Evolutionary conservation across 352 stramenopile genomes (phyloP).

Genomic region (Phytopythium chamaehyphon): DNA sequence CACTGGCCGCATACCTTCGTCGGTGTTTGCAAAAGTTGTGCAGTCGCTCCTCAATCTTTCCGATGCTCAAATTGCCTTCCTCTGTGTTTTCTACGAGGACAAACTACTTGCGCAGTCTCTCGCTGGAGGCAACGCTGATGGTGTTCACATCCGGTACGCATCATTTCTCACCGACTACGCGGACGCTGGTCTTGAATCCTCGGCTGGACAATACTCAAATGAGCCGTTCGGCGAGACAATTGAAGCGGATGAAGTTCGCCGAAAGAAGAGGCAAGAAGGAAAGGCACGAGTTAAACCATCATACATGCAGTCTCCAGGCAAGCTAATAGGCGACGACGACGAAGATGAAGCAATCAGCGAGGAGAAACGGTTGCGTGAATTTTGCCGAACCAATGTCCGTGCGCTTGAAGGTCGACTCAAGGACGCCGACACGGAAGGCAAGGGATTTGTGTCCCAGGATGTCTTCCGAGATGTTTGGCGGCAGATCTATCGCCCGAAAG

Average conservation of each 20-base stretch:
- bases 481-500: slow-evolving; percentile 13
- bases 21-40: slow-evolving; percentile 43
- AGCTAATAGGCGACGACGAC: not conserved
- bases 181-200: slow-evolving; percentile 44
- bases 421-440: slow-evolving; percentile 36
- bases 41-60: slow-evolving; percentile 41
- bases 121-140: slow-evolving; percentile 16
- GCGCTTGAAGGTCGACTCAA: slow-evolving; percentile 36
- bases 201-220: not conserved
- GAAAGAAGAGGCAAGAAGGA: slow-evolving; percentile 9
- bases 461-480: slow-evolving; percentile 34
- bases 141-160: slow-evolving; percentile 60
- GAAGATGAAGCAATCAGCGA: slow-evolving; percentile 13
- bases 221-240: not conserved
- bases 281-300: slow-evolving; percentile 18
- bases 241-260: not conserved
- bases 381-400: slow-evolving; percentile 36
- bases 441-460: slow-evolving; percentile 46
- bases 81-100: slow-evolving; percentile 80
- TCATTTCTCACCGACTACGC: slow-evolving; percentile 77
- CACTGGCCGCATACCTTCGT: slow-evolving; percentile 43
- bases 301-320: slow-evolving; percentile 1
- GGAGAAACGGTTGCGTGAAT: slow-evolving; percentile 34
- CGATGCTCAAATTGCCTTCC: slow-evolving; percentile 62
- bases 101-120: slow-evolving; percentile 35